Conservation (phyloP, 108 stramenopile species). For the Stephanodiscus triporus region DNA sequence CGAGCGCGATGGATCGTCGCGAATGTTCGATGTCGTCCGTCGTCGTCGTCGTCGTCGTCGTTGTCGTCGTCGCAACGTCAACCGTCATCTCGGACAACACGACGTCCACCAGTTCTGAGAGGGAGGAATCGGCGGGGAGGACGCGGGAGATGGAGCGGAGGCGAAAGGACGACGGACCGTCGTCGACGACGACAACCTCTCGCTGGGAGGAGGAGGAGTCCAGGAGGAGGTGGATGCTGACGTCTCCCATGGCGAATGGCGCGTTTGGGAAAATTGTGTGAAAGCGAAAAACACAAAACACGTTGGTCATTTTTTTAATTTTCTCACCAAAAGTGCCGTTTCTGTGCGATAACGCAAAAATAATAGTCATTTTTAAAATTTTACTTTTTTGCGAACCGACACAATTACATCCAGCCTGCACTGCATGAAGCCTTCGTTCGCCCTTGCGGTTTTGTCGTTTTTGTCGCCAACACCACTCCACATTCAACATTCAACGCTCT, state of each 20-base stretch:
- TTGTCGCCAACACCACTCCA: too few relatives aligned
- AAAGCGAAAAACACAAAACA: too few relatives aligned
- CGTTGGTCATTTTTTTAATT: too few relatives aligned
- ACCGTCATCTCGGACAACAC: neutral
- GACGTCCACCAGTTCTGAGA: constrained; percentile 10
- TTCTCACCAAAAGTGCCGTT: too few relatives aligned
- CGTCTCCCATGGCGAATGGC: constrained; percentile 49
- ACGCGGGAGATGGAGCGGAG: neutral
- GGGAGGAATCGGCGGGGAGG: constrained; percentile 26
- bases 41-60: neutral
- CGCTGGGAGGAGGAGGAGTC: constrained; percentile 19
- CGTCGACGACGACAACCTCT: neutral
- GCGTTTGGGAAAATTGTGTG: too few relatives aligned
- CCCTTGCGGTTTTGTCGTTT: too few relatives aligned
- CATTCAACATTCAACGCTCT: too few relatives aligned
- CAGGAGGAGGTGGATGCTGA: constrained; percentile 32
- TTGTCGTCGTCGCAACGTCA: neutral
- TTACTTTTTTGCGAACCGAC: too few relatives aligned
- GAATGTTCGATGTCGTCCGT: neutral
- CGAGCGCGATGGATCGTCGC: neutral
- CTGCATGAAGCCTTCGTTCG: too few relatives aligned
- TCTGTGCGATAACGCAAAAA: too few relatives aligned
- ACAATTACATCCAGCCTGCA: too few relatives aligned
- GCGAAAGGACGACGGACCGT: neutral
- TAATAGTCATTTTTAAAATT: too few relatives aligned